Evolutionary conservation across 2,329 filamentous ascomycete species (phyloP).

Genomic region (Emmonsiellopsis sp.): DNA sequence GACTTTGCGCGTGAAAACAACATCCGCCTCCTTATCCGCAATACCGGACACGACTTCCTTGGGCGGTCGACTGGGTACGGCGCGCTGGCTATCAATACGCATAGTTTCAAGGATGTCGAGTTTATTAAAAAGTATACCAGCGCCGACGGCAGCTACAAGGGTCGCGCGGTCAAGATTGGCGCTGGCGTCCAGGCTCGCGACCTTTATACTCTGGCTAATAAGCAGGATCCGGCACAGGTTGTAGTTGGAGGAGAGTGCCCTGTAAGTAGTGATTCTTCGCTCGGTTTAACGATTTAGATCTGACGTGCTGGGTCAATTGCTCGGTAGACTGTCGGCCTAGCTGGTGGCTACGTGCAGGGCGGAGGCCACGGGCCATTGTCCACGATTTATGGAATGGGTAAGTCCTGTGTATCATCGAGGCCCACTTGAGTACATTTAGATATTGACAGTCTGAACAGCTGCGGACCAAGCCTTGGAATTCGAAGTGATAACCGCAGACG

Average conservation of each 20-base stretch:
- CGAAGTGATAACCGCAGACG: constrained; percentile 30
- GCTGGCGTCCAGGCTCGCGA: neutral
- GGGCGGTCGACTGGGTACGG: neutral
- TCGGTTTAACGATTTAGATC: neutral
- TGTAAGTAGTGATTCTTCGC: neutral
- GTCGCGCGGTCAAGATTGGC: neutral
- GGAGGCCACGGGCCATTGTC: neutral
- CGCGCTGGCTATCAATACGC: constrained; percentile 12
- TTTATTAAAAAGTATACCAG: neutral
- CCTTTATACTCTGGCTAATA: neutral
- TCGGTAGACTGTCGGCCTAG: neutral
- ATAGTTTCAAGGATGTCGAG: neutral
- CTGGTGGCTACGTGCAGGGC: constrained; percentile 1
- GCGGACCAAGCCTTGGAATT: constrained; percentile 1
- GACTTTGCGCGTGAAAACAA: neutral
- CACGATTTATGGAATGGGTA: constrained; percentile 1
- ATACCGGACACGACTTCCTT: constrained; percentile 2
- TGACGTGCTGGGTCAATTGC: neutral
- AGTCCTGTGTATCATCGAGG: neutral
- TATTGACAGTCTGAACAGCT: neutral
- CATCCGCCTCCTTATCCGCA: neutral
- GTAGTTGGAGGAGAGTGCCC: neutral
- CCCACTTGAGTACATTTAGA: neutral
- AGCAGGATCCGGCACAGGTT: neutral
- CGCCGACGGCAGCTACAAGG: neutral